A percentile compares a stretch with the other conserved stretches of the same genome.
These are phyloP conservation scores for Trichosporon sp. DNA, from an alignment of 1,284 basidiomycete genomes.

Conservation along the genomic window DNA sequence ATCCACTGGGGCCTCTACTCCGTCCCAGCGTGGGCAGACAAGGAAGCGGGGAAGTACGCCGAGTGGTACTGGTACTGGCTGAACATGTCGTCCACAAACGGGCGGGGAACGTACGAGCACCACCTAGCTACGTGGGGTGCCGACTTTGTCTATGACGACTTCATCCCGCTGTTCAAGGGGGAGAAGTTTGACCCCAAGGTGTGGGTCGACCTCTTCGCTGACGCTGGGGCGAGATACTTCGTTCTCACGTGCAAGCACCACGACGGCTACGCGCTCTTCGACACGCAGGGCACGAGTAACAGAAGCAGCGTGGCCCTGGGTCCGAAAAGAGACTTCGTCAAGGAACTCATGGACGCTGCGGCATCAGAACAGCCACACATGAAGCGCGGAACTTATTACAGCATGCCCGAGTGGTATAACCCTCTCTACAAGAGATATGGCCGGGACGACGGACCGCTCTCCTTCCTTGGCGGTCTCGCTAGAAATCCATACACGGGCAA, in stretches of 20 bases:
- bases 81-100: constrained; percentile 26
- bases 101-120: constrained; percentile 50
- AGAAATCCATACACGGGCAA: constrained; percentile 54
- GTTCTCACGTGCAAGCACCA: constrained; percentile 54
- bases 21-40: constrained; percentile 40
- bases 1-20: constrained; percentile 60
- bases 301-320: constrained; percentile 53
- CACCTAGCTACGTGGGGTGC: constrained; percentile 54
- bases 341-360: constrained; percentile 55
- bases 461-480: constrained; percentile 54
- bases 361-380: constrained; percentile 29
- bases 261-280: constrained; percentile 53
- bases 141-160: constrained; percentile 56
- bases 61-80: constrained; percentile 54
- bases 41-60: constrained; percentile 50
- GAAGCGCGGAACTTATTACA: constrained; percentile 22
- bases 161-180: constrained; percentile 55
- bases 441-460: constrained; percentile 34
- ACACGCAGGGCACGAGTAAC: constrained; percentile 53
- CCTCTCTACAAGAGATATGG: constrained; percentile 56
- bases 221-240: constrained; percentile 60
- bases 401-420: constrained; percentile 56
- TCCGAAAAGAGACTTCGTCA: constrained; percentile 55
- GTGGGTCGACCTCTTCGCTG: constrained; percentile 56
- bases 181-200: constrained; percentile 54